Percentiles rank a stretch among this genome's conserved stretches.
phyloP scores from a whole-genome alignment of 805 yeast genomes.

The Saturnispora sanitii region DNA sequence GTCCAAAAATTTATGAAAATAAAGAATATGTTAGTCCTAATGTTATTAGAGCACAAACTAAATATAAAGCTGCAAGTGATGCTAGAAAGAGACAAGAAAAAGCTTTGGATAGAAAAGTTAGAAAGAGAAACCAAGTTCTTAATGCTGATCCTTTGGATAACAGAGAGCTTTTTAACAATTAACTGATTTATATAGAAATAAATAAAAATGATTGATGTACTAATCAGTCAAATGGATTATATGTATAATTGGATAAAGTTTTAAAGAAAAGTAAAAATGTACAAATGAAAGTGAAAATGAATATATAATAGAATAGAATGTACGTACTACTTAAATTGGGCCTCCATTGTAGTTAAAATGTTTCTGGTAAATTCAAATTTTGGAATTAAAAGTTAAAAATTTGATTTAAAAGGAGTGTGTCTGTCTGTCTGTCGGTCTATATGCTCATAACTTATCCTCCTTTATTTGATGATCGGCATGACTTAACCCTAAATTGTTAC shows the following conservation, averaged over 20 bases:
- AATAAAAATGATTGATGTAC: no score
- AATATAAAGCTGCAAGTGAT: slow-evolving; percentile 67
- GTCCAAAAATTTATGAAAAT: slow-evolving; percentile 95
- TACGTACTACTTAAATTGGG: no score
- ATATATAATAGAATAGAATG: no score
- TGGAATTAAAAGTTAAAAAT: no score
- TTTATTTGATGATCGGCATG: slow-evolving; percentile 16
- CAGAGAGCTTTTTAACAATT: slow-evolving; percentile 63
- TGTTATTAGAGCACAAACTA: slow-evolving; percentile 81
- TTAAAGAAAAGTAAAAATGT: no score
- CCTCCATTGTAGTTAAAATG: no score
- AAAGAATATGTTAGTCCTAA: slow-evolving; percentile 96
- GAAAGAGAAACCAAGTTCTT: slow-evolving; percentile 63
- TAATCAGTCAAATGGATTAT: no score
- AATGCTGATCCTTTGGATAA: slow-evolving; percentile 78
- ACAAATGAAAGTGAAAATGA: no score
- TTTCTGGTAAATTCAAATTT: no score
- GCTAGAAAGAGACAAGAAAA: slow-evolving; percentile 75
- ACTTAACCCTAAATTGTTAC: slow-evolving; percentile 23
- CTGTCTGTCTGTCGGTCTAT: no score
- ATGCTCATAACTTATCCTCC: not conserved
- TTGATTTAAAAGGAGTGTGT: no score
- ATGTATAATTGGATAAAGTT: no score
- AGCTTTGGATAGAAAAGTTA: slow-evolving; percentile 64
- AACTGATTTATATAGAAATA: slow-evolving; percentile 28